Evolutionary conservation across 257 asterid genomes (phyloP), one percentile per base, ranked within the genome.

Genomic region (Paraleonurus japonicus): DNA sequence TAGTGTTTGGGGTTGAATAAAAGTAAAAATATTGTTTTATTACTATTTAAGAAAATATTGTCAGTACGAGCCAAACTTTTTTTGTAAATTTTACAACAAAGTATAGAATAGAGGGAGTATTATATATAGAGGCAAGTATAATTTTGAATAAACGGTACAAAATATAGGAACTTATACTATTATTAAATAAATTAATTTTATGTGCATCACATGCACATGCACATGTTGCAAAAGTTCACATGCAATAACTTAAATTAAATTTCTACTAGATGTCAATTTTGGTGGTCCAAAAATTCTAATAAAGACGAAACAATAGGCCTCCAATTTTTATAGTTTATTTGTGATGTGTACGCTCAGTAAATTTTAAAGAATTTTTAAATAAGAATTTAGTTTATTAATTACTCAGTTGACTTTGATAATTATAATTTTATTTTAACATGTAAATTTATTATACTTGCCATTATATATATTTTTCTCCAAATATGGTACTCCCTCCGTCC

Each of bases 231-330:
- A 16, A 47, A 16, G 20, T 0, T 47, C 54, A 47, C 54, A 47
- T 47, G 54, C 54, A 47, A 47, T 47, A 16, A n/a, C 5, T n/a
- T n/a, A 16, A 47, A 45, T 45, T 45, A 45, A 27, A 15, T 27
- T 61, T 32, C 15, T 24, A 45, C 13, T 33, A 28, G 9, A 28
- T 3, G 72, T 68, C 64, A 51, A 68, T 51, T 51, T 51, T 53
- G 15, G 73, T 68, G 73, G 73, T 53, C 73, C 73, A 19, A 53
- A 19, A 19, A 2, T 20, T 17, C 27, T 53, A 53, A 20, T 53
- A 53, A 3, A 53, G 28, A 53, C 60, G 2, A 20, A 9, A 53
- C 27, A 53, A 2, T 53, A 1, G 60, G 4, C 15, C 28, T 19
- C 28, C 15, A 51, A 7, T 19, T n/a, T 53, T 53, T 53, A 2